A percentile compares a stretch with the other conserved stretches of the same genome.
These are phyloP conservation scores for Rhizopus sp. DNA, from an alignment of 371 early-diverging fungal species.

Conservation along the genomic window DNA sequence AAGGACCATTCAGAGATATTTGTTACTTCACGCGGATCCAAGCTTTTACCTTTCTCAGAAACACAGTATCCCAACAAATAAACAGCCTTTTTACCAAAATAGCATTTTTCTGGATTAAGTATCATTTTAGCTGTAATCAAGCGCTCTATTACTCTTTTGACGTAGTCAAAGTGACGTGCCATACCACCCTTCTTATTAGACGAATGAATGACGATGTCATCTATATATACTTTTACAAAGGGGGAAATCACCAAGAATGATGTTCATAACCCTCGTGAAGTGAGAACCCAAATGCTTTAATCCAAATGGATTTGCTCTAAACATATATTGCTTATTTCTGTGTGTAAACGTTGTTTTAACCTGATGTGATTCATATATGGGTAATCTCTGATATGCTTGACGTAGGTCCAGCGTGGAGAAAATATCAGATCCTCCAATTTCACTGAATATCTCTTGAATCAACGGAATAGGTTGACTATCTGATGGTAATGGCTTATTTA, in stretches of 20 bases:
- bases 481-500: not conserved
- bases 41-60: conserved; percentile 6
- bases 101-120: no score
- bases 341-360: not conserved
- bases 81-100: no score
- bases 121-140: no score
- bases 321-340: not conserved
- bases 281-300: not conserved
- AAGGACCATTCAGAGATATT: no score
- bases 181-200: no score
- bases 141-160: no score
- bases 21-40: no score
- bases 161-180: no score
- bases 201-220: no score
- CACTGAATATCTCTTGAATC: not conserved
- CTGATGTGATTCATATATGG: not conserved
- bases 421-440: not conserved
- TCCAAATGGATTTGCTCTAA: not conserved
- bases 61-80: not conserved
- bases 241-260: no score
- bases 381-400: not conserved
- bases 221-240: no score
- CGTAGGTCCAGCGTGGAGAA: not conserved
- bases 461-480: not conserved
- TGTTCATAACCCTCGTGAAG: no score